Evolutionary conservation across 148 eudicot species (phyloP), one percentile per base, ranked within the genome.

Genomic region (Nepenthes mirabilis): DNA sequence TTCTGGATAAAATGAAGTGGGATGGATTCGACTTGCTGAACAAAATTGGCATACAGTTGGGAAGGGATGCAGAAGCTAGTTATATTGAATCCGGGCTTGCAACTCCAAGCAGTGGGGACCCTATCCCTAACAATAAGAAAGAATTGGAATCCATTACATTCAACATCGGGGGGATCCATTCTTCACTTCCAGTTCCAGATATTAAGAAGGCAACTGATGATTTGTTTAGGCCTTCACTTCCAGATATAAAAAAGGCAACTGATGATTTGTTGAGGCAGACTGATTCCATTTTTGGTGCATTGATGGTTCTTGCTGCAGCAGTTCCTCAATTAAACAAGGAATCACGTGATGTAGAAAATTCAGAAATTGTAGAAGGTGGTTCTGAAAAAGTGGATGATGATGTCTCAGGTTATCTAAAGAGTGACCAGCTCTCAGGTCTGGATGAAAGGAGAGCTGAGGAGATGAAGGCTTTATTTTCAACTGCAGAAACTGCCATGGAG

Each of bases 401-500:
- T 56, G 68, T 62, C 43, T 47, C 68, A 34, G 71, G 58, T 54
- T 59, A 64, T 62, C 40, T 66, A 35, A 68, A 66, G 52, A 66
- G 65, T 56, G 58, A 69, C 36, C 65, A 63, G 33, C 36, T 67
- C 59, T 68, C 52, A 47, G 73, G 55, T 56, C 57, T 88, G 67
- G 84, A 82, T 69, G 91, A 88, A 70, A 80, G 65, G 61, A 78
- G 64, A 74, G 85, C 88, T 65, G 87, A 80, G 77, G 96, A 93
- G 77, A 88, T 84, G 91, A 93, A 76, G 69, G 77, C 71, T 36
- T 91, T 93, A 33, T 93, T 93, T 72, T 80, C 83, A 65, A 82
- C 88, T 48, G 98, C 98, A 59, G 98, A 93, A 74, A 93, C 84
- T 84, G 98, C 98, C 53, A 93, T 93, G 96, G 98, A 88, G 65